phyloP scores from a whole-genome alignment of 2,329 filamentous ascomycete species.

The Microdochium trichocladiopsis region DNA sequence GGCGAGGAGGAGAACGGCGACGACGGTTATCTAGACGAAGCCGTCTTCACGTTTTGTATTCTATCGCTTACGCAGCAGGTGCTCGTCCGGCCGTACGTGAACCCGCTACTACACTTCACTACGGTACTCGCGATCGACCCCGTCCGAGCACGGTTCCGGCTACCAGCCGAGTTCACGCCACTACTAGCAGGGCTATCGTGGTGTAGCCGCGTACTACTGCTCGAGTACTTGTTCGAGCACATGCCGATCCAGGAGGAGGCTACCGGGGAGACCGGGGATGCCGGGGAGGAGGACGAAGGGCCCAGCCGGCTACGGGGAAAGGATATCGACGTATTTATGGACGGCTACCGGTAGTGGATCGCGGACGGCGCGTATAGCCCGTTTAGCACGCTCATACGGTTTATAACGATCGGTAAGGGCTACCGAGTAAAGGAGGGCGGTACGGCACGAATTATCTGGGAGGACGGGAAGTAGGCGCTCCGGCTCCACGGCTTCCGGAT shows the following conservation, averaged over 20 bases:
- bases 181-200: no score
- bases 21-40: background rate
- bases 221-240: no score
- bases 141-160: no score
- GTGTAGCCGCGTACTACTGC: no score
- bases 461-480: no score
- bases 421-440: background rate
- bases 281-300: background rate
- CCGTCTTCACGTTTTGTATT: background rate
- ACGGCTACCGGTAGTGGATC: background rate
- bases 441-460: no score
- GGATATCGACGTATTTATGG: background rate
- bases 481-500: no score
- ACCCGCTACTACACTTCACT: no score
- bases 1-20: background rate
- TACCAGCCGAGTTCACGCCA: no score
- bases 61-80: background rate
- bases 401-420: background rate
- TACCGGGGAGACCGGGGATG: background rate
- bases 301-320: background rate
- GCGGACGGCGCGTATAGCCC: background rate
- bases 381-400: slow-evolving; percentile 1
- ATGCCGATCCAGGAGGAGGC: background rate
- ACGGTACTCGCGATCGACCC: no score
- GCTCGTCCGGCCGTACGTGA: background rate